Evolutionary conservation across 805 yeast species (phyloP).

Genomic region (Lipomyces starkeyi): DNA sequence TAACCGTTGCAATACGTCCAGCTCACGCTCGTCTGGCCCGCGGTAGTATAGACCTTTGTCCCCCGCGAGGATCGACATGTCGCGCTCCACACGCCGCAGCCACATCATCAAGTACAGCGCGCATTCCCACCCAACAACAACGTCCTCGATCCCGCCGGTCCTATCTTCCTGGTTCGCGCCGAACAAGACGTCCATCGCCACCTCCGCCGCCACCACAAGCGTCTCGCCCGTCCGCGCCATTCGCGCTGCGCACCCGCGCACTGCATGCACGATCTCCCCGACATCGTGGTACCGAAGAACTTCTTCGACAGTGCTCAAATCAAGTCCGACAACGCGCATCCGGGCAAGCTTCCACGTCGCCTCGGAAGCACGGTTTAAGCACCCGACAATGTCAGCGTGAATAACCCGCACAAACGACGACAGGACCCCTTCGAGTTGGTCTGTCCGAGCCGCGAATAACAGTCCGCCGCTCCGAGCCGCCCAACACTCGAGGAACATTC

Average conservation of each 20-base stretch:
- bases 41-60: conserved; percentile 21
- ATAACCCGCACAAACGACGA: conserved; percentile 19
- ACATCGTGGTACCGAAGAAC: conserved; percentile 31
- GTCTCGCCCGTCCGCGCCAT: conserved; percentile 9
- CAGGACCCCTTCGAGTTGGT: conserved; percentile 27
- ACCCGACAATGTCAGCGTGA: conserved; percentile 11
- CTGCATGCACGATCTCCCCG: conserved; percentile 24
- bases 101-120: conserved; percentile 30
- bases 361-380: conserved; percentile 21
- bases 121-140: conserved; percentile 32
- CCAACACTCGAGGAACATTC: conserved; percentile 40
- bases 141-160: conserved; percentile 28
- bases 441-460: conserved; percentile 18
- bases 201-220: conserved; percentile 29
- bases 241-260: conserved; percentile 10
- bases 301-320: conserved; percentile 22
- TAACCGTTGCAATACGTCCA: conserved; percentile 25
- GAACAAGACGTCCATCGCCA: conserved; percentile 27
- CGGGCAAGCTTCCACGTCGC: conserved; percentile 33
- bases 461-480: conserved; percentile 18
- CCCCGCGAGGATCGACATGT: conserved; percentile 22
- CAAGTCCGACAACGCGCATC: conserved; percentile 18
- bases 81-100: conserved; percentile 30
- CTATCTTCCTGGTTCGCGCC: not conserved
- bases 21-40: conserved; percentile 32